Base-by-base conservation (phyloP, 1,284 basidiomycete species). In the Grifola frondosa region DNA sequence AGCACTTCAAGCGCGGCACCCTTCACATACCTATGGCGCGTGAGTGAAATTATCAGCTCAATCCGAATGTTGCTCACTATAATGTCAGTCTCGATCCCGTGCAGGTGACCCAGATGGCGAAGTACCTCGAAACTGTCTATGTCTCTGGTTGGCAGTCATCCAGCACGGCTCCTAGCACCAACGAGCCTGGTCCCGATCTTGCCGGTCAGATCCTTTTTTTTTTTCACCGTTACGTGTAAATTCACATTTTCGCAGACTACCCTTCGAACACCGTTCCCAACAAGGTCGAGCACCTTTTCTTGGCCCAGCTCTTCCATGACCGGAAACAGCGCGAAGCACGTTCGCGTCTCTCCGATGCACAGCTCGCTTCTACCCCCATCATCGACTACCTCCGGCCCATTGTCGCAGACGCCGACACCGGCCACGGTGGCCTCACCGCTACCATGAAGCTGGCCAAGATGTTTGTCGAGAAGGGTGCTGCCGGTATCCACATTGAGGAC, bases 51-150 rank as follows among this genome's bases (percentile, higher is more conserved):
- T 19, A 16, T 10, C 2, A 12, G 21, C 24, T 24, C 13, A 11
- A 31, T 11, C 12, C 9, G 16, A 6, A 15, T 11, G 7, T 30
- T 44, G 10, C 44, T 42, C 9, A 34, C 41, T 11, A n/a, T 33
- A 15, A 20, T 30, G 8, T 32, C 54, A 95, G 92, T 23, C 84
- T 99, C 51, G 97, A 99, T 69, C 93, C 95, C 2, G 94, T 99
- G 11, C 96, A 99, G 71, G 79, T 94, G 54, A 93, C 94, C 0
- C 96, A 99, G 70, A 99, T 99, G 96, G 95, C 95, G 24, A 96
- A 96, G 65, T 89, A 97, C 67, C 87, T 97, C 57, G 96, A 99
- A 70, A 96, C 94, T 3, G 89, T 99, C 53, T 99, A 99, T 65
- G 91, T 99, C 38, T 98, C 95, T 11, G 96, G 96, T 8, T 99